Percentiles rank a stretch among this genome's conserved stretches.
These are phyloP conservation scores for Dichotomocladium elegans DNA, from an alignment of 371 early-diverging fungal genomes.

Conservation along the genomic window DNA sequence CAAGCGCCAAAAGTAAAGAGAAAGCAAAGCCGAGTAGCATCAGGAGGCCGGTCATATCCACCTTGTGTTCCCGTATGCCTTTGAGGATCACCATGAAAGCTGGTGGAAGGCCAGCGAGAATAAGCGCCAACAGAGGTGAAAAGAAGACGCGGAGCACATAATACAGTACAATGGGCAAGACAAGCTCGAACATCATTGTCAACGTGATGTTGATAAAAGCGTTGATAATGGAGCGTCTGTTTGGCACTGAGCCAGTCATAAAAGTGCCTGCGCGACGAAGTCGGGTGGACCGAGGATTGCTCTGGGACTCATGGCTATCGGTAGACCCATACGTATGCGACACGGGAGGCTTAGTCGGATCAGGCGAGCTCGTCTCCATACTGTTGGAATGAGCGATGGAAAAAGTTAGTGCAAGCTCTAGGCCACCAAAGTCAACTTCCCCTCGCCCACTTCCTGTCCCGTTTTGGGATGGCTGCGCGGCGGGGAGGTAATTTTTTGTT, in stretches of 20 bases:
- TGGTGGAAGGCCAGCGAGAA: constrained; percentile 43
- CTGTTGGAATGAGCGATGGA: too few relatives aligned
- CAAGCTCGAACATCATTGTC: constrained; percentile 36
- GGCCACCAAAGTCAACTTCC: too few relatives aligned
- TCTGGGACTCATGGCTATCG: not conserved
- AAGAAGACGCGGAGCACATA: constrained; percentile 34
- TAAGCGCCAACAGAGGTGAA: constrained; percentile 34
- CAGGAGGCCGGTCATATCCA: constrained; percentile 45
- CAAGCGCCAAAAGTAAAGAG: constrained; percentile 40
- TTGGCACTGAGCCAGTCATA: constrained; percentile 35
- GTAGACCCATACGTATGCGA: not conserved
- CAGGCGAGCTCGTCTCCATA: not conserved
- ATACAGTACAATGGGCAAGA: constrained; percentile 38
- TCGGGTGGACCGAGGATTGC: constrained; percentile 8
- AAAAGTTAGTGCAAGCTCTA: too few relatives aligned
- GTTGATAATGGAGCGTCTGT: constrained; percentile 29
- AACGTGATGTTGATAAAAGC: constrained; percentile 31
- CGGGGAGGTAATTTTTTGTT: too few relatives aligned
- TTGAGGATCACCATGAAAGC: constrained; percentile 29
- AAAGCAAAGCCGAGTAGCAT: constrained; percentile 44
- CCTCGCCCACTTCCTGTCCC: too few relatives aligned
- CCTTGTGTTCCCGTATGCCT: constrained; percentile 25
- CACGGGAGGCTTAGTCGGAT: not conserved
- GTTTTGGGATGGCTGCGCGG: too few relatives aligned
- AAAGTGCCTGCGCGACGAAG: constrained; percentile 35